Evolutionary conservation across 352 stramenopile genomes (phyloP).

Genomic region (Thalassiosira livingstoniorum): DNA sequence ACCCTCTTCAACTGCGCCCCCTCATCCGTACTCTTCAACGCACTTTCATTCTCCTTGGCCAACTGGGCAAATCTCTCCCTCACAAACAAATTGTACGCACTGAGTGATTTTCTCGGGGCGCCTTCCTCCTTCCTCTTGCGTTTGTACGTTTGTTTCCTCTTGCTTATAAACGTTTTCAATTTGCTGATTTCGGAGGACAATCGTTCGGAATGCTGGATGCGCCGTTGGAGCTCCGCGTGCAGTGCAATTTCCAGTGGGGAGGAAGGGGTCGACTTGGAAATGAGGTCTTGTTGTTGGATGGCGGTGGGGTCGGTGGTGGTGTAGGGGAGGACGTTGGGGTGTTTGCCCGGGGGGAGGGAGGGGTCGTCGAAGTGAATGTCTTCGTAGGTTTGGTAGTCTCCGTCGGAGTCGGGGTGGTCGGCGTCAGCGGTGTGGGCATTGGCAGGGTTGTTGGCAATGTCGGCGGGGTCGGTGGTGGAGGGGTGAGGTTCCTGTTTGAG

Average conservation of each 20-base stretch:
- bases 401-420: no score
- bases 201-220: constrained; percentile 58
- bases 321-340: no score
- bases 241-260: constrained; percentile 69
- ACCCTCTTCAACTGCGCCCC: constrained; percentile 69
- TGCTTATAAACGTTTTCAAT: constrained; percentile 76
- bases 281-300: constrained; percentile 46
- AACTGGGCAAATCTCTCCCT: constrained; percentile 77
- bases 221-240: constrained; percentile 47
- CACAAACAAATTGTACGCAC: constrained; percentile 84
- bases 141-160: constrained; percentile 80
- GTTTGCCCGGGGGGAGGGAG: no score
- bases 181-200: constrained; percentile 70
- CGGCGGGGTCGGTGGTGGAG: no score
- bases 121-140: constrained; percentile 64
- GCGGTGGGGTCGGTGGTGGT: constrained; percentile 17
- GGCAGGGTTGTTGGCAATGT: no score
- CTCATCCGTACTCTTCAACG: constrained; percentile 70
- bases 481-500: no score
- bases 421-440: no score
- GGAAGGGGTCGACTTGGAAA: constrained; percentile 45
- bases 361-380: no score
- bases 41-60: constrained; percentile 77
- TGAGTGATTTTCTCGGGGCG: constrained; percentile 70
- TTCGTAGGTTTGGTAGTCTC: no score